These are phyloP conservation scores for Calamus simplicifolius DNA, from an alignment of 176 grass and related monocot genomes.

Conservation along the genomic window DNA sequence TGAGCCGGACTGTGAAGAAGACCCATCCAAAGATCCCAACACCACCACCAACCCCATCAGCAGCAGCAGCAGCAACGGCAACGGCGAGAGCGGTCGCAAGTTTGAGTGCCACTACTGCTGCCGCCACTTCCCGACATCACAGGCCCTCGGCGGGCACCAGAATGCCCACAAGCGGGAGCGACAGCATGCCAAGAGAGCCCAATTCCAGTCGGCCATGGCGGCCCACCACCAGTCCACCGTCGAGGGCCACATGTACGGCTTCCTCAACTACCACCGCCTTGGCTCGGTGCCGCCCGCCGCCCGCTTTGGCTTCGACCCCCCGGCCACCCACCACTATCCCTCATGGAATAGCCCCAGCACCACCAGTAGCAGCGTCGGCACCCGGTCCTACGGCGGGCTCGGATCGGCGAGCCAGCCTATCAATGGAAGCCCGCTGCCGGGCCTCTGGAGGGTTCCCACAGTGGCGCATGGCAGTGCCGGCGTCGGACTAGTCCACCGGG, in stretches of 20 bases:
- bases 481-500: conserved; percentile 10
- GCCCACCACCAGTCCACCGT: conserved; percentile 35
- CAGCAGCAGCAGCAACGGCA: background rate
- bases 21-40: conserved; percentile 11
- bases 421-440: conserved; percentile 40
- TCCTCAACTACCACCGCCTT: conserved; percentile 38
- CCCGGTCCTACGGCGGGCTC: conserved; percentile 34
- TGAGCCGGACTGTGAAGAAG: conserved; percentile 17
- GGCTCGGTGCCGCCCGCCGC: conserved; percentile 25
- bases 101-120: conserved; percentile 96
- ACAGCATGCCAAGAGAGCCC: conserved; percentile 59
- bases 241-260: conserved; percentile 24
- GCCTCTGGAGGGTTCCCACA: conserved; percentile 26
- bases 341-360: conserved; percentile 38
- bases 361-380: conserved; percentile 2
- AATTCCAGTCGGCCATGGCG: conserved; percentile 67
- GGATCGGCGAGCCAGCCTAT: conserved; percentile 61
- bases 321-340: conserved; percentile 47
- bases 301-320: conserved; percentile 31
- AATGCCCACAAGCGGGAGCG: conserved; percentile 55
- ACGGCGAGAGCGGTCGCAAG: conserved; percentile 6
- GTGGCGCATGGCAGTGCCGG: conserved; percentile 4
- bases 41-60: background rate
- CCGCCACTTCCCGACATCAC: conserved; percentile 76
- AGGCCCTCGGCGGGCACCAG: conserved; percentile 45